Conservation (phyloP, 1,139 yeast genomes). For the Geotrichum aggregatum region DNA sequence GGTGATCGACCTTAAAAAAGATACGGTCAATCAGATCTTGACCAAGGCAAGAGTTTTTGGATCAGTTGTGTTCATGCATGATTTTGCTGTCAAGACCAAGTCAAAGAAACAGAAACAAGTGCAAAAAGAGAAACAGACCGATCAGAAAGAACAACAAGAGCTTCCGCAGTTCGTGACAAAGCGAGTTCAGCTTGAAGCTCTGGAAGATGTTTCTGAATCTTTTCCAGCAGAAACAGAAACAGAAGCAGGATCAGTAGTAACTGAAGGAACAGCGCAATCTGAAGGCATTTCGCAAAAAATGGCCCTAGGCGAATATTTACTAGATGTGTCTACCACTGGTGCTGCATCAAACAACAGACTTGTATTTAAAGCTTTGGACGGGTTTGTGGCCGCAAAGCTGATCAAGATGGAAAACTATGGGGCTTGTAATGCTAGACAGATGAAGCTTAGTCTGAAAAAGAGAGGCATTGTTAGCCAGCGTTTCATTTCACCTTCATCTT, state of each 20-base stretch:
- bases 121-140: neutral
- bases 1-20: conserved; percentile 46
- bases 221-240: conserved; percentile 3
- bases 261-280: too few species aligned
- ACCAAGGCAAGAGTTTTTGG: conserved; percentile 57
- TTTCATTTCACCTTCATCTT: neutral
- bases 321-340: neutral
- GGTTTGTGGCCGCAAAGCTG: conserved; percentile 19
- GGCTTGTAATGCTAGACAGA: conserved; percentile 20
- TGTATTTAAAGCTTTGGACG: conserved; percentile 21
- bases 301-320: conserved; percentile 16
- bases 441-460: conserved; percentile 19
- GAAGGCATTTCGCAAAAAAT: neutral
- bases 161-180: too few species aligned
- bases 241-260: too few species aligned
- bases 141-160: too few species aligned
- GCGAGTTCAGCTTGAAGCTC: conserved; percentile 16
- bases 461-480: conserved; percentile 21
- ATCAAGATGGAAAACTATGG: conserved; percentile 21
- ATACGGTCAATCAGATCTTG: conserved; percentile 43
- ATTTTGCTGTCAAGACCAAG: conserved; percentile 29
- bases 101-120: neutral
- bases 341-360: conserved; percentile 10
- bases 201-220: conserved; percentile 10
- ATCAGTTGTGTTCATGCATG: conserved; percentile 49